phyloP scores from a whole-genome alignment of 2,329 filamentous ascomycete genomes.

The Aspergillus felis region DNA sequence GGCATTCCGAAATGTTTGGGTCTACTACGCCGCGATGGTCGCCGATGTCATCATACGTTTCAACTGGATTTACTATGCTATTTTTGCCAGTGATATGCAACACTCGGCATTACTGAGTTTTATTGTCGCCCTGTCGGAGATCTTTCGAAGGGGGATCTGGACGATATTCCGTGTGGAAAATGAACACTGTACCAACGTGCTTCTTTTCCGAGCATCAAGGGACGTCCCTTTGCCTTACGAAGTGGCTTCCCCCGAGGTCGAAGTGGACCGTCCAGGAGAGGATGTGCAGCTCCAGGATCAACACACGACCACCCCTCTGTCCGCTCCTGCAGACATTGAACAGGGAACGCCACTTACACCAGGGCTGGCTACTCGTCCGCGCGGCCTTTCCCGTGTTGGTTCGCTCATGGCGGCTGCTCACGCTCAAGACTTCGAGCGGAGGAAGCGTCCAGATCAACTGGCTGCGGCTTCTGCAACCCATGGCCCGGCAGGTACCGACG shows the following conservation, averaged over 20 bases:
- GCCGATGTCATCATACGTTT: slow-evolving; percentile 83
- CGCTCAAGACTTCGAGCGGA: slow-evolving; percentile 87
- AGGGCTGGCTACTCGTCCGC: slow-evolving; percentile 23
- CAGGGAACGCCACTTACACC: slow-evolving; percentile 24
- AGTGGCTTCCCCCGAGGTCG: slow-evolving; percentile 25
- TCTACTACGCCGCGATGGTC: slow-evolving; percentile 82
- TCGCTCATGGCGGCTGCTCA: slow-evolving; percentile 79
- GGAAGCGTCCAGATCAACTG: slow-evolving; percentile 51
- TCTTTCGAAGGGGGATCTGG: slow-evolving; percentile 85
- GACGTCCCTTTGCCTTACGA: slow-evolving; percentile 84
- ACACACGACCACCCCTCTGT: slow-evolving; percentile 13
- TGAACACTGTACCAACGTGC: slow-evolving; percentile 91
- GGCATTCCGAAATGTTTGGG: slow-evolving; percentile 72
- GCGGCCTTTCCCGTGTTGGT: slow-evolving; percentile 51
- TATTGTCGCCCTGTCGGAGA: slow-evolving; percentile 70
- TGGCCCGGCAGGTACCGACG: slow-evolving; percentile 32
- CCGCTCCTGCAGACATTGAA: slow-evolving; percentile 25
- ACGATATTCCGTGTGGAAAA: slow-evolving; percentile 92
- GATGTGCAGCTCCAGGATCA: slow-evolving; percentile 27
- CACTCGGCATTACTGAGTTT: slow-evolving; percentile 83
- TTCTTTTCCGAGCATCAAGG: slow-evolving; percentile 81
- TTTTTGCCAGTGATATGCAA: slow-evolving; percentile 74
- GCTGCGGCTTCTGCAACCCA: slow-evolving; percentile 31
- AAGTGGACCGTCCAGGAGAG: slow-evolving; percentile 13
- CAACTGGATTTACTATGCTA: slow-evolving; percentile 90